Evolutionary conservation across 768 basidiomycete species (phyloP), one percentile per base, ranked within the genome.

Genomic region (Pleurotus sapidus): DNA sequence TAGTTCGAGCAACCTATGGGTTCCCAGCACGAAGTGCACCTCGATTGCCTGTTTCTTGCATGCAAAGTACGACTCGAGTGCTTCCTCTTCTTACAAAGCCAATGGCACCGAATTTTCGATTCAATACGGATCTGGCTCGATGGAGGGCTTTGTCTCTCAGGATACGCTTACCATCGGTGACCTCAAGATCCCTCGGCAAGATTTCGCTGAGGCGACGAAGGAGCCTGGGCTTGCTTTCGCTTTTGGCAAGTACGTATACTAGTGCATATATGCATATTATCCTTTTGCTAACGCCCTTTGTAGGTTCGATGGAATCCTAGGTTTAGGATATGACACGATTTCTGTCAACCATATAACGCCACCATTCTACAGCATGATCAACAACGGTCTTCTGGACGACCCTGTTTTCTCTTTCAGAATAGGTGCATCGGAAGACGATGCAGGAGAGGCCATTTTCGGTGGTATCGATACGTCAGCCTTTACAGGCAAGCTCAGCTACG

Each of bases 201-300:
- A 94, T 67, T 99, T 99, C 65, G 96, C 95, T 8, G 97, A 98
- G 75, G 93, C 95, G 1, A 88, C 86, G 58, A 92, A 93, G 72
- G 96, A 98, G 69, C 97, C 97, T 18, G 97, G 97, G 46, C 86
- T 99, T 49, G 88, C 95, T 4, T 99, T 99, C 69, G 96, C 97
- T 24, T 98, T 96, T 62, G 94, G 93, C 68, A 94, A 90, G 90
- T 93, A 64, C 66, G 90, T 77, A 11, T 25, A 18, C 34, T 6
- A 40, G 14, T 56, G 6, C 24, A 20, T 49, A 20, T 9, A 49
- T 39, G 60, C 8, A 37, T 39, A 27, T 55, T 34, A 15, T 51
- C 25, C 1, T 4, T 37, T 47, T 17, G 40, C 56, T 48, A 9
- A 46, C 27, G 3, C 30, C 18, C 27, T 46, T 24, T 27, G 62